Base-by-base conservation (phyloP, 768 basidiomycete species). In the Neoboletus magnificus region DNA sequence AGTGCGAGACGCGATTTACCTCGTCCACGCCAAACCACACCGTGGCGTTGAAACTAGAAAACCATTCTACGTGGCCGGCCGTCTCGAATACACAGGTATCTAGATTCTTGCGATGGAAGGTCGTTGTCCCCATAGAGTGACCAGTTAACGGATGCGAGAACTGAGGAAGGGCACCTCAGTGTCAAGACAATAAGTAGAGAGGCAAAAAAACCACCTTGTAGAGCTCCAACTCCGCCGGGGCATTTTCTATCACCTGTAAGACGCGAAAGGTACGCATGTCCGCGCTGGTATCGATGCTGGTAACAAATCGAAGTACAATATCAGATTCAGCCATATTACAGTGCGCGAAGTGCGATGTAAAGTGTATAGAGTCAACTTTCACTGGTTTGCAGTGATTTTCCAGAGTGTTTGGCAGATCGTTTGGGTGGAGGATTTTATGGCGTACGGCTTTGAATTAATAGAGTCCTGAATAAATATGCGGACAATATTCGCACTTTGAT, bases 21-120 rank as follows among this genome's bases (percentile, higher is more conserved):
- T 77, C 73, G 25, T 78, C 74, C 18, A 77, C 62, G 9, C 82
- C 83, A 62, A 82, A 82, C 57, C 74, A 72, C 10, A 81, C 73
- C 0, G 66, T 76, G 7, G 76, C 78, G 48, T 75, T 79, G 46
- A 69, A 67, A 46, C 71, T 68, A 5, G 79, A 77, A 40, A 68
- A 66, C 82, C 82, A 84, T 47, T 80, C 77, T 53, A 84, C 77
- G 35, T 77, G 69, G 4, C 83, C 83, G 3, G 81, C 82, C 18
- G 74, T 73, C 63, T 84, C 82, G 60, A 79, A 82, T 20, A 72
- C 60, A 16, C 65, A 50, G 1, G 78, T 81, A 8, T 60, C 62
- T 12, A 73, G 48, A 61, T 83, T 82, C 59, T 73, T 78, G 48
- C 82, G 76, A 52, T 76, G 73, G 52, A 79, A 80, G 5, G 76